These are phyloP conservation scores for Trapa bicornis DNA, from an alignment of 345 rosid species.

Conservation along the genomic window DNA sequence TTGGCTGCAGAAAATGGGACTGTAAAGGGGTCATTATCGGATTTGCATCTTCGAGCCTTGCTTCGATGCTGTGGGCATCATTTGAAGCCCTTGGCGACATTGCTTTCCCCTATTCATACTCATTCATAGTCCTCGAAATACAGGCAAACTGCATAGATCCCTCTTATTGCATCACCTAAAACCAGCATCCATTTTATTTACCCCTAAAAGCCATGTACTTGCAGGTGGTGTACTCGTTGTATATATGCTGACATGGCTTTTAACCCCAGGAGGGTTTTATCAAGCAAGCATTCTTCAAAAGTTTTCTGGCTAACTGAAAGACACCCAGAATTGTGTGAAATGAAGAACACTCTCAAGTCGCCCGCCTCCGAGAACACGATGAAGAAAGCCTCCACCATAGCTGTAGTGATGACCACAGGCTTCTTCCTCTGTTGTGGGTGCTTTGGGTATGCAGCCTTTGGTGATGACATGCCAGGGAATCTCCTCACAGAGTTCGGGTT, in stretches of 20 bases:
- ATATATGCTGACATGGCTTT: too few species aligned
- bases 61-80: conserved; percentile 11
- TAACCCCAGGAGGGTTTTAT: not conserved
- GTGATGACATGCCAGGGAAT: conserved; percentile 39
- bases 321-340: not conserved
- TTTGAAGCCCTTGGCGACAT: conserved; percentile 24
- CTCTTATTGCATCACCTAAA: too few species aligned
- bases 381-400: conserved; percentile 32
- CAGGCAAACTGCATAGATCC: conserved; percentile 13
- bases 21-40: conserved; percentile 23
- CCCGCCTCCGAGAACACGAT: conserved; percentile 36
- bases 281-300: not conserved
- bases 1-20: conserved; percentile 19
- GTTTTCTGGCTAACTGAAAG: too few species aligned
- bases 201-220: too few species aligned
- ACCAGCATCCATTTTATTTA: not conserved
- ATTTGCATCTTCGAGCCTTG: conserved; percentile 9
- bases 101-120: conserved; percentile 22
- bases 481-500: conserved; percentile 41
- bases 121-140: conserved; percentile 22
- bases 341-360: conserved; percentile 40
- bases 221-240: too few species aligned
- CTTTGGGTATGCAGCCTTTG: conserved; percentile 45
- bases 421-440: conserved; percentile 35
- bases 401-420: conserved; percentile 18